These are phyloP conservation scores for Luffa acutangula DNA, from an alignment of 306 rosid species.

Conservation along the genomic window DNA sequence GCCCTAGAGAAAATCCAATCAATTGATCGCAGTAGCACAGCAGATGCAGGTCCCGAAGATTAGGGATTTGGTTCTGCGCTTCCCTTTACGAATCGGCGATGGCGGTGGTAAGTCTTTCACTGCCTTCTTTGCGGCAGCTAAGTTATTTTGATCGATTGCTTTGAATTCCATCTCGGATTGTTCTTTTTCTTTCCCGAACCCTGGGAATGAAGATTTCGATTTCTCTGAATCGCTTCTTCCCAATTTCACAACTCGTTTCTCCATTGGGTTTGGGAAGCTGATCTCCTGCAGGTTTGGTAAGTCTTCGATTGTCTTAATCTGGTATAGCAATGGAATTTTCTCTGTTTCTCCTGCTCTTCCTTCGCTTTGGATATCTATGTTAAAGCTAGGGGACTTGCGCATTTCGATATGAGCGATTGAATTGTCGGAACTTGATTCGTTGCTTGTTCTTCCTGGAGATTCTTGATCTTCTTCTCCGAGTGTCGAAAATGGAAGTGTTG, in stretches of 20 bases:
- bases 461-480: constrained; percentile 17
- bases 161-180: constrained; percentile 18
- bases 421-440: constrained; percentile 55
- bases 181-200: constrained; percentile 45
- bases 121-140: constrained; percentile 5
- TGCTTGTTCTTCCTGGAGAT: constrained; percentile 44
- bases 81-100: constrained; percentile 43
- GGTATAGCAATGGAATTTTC: constrained; percentile 36
- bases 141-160: constrained; percentile 21
- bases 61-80: constrained; percentile 33
- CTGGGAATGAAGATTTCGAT: constrained; percentile 36
- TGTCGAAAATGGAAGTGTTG: constrained; percentile 3
- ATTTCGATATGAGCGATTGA: constrained; percentile 25
- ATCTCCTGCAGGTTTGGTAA: background rate
- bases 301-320: constrained; percentile 23
- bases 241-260: constrained; percentile 46
- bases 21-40: constrained; percentile 57
- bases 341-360: constrained; percentile 44
- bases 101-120: constrained; percentile 21
- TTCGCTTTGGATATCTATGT: constrained; percentile 44
- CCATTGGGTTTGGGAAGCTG: constrained; percentile 12
- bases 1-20: background rate
- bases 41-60: constrained; percentile 76
- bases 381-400: constrained; percentile 80
- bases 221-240: constrained; percentile 54